phyloP scores from a whole-genome alignment of 2,329 filamentous ascomycete genomes.

The Fusarium setosum region DNA sequence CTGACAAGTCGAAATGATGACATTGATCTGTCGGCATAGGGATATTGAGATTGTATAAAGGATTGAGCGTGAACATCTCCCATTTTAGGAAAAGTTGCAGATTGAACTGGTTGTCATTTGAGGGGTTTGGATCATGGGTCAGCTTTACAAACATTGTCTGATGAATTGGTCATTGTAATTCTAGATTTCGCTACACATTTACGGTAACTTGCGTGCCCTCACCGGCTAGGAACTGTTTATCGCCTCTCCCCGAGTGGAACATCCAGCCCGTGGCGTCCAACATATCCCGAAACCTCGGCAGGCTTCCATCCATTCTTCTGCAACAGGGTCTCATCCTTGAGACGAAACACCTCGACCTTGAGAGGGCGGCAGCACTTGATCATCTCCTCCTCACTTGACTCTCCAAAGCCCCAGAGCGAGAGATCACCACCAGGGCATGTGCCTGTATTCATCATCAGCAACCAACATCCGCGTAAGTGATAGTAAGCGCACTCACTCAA shows the following conservation, averaged over 20 bases:
- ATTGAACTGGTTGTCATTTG: too few relatives aligned
- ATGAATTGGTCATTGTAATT: not conserved
- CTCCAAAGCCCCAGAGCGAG: slow-evolving; percentile 84
- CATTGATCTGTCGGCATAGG: too few relatives aligned
- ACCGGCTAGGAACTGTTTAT: not conserved
- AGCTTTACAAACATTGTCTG: not conserved
- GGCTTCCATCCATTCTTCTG: slow-evolving; percentile 69
- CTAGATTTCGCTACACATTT: too few relatives aligned
- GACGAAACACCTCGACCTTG: slow-evolving; percentile 76
- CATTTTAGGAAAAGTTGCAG: too few relatives aligned
- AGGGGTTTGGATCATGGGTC: too few relatives aligned
- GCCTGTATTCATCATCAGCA: slow-evolving; percentile 47
- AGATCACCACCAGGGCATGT: slow-evolving; percentile 86
- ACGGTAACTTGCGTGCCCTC: not conserved
- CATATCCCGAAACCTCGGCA: slow-evolving; percentile 70
- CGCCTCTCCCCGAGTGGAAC: slow-evolving; percentile 38
- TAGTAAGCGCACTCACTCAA: slow-evolving; percentile 60
- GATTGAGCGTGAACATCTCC: too few relatives aligned
- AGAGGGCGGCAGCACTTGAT: slow-evolving; percentile 77
- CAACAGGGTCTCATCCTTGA: slow-evolving; percentile 66
- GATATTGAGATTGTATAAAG: too few relatives aligned
- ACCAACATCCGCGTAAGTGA: too few relatives aligned
- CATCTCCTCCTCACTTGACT: slow-evolving; percentile 75
- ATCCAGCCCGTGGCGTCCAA: slow-evolving; percentile 37
- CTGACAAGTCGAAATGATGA: slow-evolving; percentile 36